Base-by-base conservation (phyloP, 2,329 filamentous ascomycete species). In the Aureobasidium melanogenum region DNA sequence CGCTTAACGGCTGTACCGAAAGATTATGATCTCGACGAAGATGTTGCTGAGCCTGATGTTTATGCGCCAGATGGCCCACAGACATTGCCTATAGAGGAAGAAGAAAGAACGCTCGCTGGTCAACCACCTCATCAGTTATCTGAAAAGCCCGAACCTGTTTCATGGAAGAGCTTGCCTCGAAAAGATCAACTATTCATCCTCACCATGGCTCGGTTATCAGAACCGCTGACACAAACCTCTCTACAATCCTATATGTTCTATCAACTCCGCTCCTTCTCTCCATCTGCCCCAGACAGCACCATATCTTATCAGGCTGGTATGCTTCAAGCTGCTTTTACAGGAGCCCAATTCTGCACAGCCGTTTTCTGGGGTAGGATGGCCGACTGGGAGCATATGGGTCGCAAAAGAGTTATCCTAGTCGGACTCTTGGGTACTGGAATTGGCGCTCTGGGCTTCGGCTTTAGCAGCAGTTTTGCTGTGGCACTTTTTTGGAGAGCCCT, bases 211-310 rank as follows among this genome's bases (percentile, higher is more conserved):
- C 84, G 91, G 30, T 77, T 96, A 24, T 90, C 88, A 12, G 91
- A 96, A 70, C 91, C 91, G 3, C 77, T 96, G 38, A 88, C 89
- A 0, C 88, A 94, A 69, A 91, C 88, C 0, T 89, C 86, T 14
- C 73, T 91, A 9, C 82, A 88, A 73, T 83, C 88, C 1, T 95
- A 95, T 73, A 85, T 95, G 79, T 95, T 90, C 75, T 95, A 93
- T 73, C 89, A 94, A 72, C 82, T 96, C n/a, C 85, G 84, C 67
- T 93, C 87, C 62, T 93, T 96, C 67, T 63, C 65, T 7, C 79
- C 79, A 2, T 78, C 74, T 24, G 72, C 81, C 22, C 75, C 81
- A 2, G 81, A 86, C 59, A 80, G 80, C 1, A 84, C 82, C 1
- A 91, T 96, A 66, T 84, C 91, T 0, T 80, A 82, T 22, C 90